These are phyloP conservation scores for Candida mesenterica DNA, from an alignment of 1,139 yeast genomes.

Conservation along the genomic window DNA sequence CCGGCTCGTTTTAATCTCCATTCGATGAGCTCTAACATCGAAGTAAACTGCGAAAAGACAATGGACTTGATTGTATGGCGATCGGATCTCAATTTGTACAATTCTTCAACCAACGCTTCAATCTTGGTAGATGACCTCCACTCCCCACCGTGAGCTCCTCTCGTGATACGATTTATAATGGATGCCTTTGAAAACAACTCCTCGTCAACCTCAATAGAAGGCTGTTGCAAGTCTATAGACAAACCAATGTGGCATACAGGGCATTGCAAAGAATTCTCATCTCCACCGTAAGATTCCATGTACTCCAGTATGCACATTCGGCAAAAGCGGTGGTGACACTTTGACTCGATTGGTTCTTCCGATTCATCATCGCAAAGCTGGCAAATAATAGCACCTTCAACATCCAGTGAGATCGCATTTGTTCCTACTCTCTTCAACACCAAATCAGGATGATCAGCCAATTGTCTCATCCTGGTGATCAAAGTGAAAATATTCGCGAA, in stretches of 20 bases:
- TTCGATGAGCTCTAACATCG: constrained; percentile 92
- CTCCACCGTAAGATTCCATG: constrained; percentile 75
- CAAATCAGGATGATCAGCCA: constrained; percentile 97
- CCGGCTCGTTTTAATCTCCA: constrained; percentile 96
- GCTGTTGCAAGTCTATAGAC: constrained; percentile 85
- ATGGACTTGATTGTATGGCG: constrained; percentile 88
- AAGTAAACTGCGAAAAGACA: constrained; percentile 95
- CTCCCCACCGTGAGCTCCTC: constrained; percentile 66
- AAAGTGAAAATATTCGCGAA: constrained; percentile 95
- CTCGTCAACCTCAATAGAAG: constrained; percentile 76
- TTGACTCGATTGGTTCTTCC: constrained; percentile 92
- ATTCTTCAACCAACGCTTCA: constrained; percentile 92
- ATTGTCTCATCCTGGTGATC: constrained; percentile 94
- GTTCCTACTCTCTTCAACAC: constrained; percentile 69
- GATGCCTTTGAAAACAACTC: constrained; percentile 69
- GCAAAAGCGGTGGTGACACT: constrained; percentile 91
- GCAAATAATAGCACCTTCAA: constrained; percentile 73
- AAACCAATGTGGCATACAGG: constrained; percentile 95
- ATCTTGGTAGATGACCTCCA: constrained; percentile 96
- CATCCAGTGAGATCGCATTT: constrained; percentile 32
- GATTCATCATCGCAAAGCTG: constrained; percentile 97
- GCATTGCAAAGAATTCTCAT: constrained; percentile 61
- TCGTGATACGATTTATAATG: constrained; percentile 82
- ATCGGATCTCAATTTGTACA: constrained; percentile 82
- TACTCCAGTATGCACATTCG: constrained; percentile 90